phyloP scores from a whole-genome alignment of 1,139 yeast genomes.

The Pichia inconspicua region DNA sequence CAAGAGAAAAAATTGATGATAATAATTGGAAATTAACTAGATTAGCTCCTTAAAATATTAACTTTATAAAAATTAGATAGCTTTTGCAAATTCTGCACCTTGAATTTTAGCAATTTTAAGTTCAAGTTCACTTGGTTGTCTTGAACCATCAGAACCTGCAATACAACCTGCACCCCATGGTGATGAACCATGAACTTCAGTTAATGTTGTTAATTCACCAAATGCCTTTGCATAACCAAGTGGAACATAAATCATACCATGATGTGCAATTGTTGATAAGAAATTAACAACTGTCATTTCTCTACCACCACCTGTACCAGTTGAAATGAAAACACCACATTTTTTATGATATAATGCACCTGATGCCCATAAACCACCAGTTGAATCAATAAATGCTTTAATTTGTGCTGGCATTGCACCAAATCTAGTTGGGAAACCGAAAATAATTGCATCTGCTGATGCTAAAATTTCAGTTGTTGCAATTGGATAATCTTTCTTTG shows the following conservation, averaged over 20 bases:
- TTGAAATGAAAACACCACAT: conserved; percentile 69
- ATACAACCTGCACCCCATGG: conserved; percentile 87
- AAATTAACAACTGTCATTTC: conserved; percentile 63
- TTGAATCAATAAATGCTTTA: conserved; percentile 73
- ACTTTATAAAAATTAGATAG: conserved; percentile 18
- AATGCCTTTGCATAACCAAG: conserved; percentile 66
- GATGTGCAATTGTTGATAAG: conserved; percentile 64
- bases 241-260: conserved; percentile 74
- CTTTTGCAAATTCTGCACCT: conserved; percentile 55
- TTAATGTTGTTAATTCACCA: conserved; percentile 49
- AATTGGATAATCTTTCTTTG: conserved; percentile 61
- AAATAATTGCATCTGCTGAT: conserved; percentile 65
- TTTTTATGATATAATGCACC: conserved; percentile 72
- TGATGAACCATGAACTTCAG: conserved; percentile 74
- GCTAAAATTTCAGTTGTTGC: conserved; percentile 54
- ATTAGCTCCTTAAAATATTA: conserved; percentile 52
- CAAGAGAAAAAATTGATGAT: conserved; percentile 40
- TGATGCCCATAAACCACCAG: conserved; percentile 76
- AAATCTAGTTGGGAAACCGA: conserved; percentile 79
- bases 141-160: conserved; percentile 75
- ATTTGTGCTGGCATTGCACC: conserved; percentile 80
- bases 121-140: conserved; percentile 63
- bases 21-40: conserved; percentile 58
- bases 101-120: conserved; percentile 53
- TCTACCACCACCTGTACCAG: conserved; percentile 85